These are phyloP conservation scores for Piedraia hortae DNA, from an alignment of 2,329 filamentous ascomycete species.

Conservation along the genomic window DNA sequence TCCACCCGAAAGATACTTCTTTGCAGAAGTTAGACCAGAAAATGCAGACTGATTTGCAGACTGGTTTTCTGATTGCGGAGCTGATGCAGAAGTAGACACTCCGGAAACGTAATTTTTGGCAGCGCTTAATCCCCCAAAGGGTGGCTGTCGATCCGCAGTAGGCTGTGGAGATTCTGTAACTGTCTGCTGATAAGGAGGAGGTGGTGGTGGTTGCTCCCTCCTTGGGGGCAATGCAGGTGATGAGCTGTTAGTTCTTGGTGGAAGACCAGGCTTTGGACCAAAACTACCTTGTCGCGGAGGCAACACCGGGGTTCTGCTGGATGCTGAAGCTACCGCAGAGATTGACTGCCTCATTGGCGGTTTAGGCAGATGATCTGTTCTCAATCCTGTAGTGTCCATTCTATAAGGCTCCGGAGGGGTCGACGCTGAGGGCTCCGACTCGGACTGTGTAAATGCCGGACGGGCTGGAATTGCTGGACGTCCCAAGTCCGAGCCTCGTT, in stretches of 20 bases:
- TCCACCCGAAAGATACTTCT: slow-evolving; percentile 51
- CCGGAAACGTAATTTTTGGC: no score
- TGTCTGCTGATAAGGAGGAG: slow-evolving; percentile 19
- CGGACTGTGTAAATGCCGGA: slow-evolving; percentile 12
- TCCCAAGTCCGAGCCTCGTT: slow-evolving; percentile 25
- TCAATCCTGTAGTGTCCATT: slow-evolving; percentile 41
- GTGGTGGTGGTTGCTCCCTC: no score
- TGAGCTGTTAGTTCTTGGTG: slow-evolving; percentile 36
- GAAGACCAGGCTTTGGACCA: slow-evolving; percentile 37
- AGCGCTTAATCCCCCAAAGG: no score
- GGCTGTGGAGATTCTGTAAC: slow-evolving; percentile 22
- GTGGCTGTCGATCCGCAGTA: no score
- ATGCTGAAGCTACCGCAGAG: slow-evolving; percentile 6
- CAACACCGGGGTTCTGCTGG: slow-evolving; percentile 5
- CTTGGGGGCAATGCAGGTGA: no score
- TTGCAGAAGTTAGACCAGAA: slow-evolving; percentile 39
- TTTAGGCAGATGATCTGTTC: slow-evolving; percentile 39
- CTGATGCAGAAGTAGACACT: no score
- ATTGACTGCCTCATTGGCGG: slow-evolving; percentile 30
- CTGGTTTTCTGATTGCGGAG: slow-evolving; percentile 7
- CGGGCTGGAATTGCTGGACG: slow-evolving; percentile 2
- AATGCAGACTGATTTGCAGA: slow-evolving; percentile 27
- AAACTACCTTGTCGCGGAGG: slow-evolving; percentile 5
- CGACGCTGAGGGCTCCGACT: slow-evolving; percentile 18
- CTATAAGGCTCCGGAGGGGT: slow-evolving; percentile 36